These are phyloP conservation scores for Urochloa ruziziensis DNA, from an alignment of 176 grass and related monocot genomes.

Conservation along the genomic window DNA sequence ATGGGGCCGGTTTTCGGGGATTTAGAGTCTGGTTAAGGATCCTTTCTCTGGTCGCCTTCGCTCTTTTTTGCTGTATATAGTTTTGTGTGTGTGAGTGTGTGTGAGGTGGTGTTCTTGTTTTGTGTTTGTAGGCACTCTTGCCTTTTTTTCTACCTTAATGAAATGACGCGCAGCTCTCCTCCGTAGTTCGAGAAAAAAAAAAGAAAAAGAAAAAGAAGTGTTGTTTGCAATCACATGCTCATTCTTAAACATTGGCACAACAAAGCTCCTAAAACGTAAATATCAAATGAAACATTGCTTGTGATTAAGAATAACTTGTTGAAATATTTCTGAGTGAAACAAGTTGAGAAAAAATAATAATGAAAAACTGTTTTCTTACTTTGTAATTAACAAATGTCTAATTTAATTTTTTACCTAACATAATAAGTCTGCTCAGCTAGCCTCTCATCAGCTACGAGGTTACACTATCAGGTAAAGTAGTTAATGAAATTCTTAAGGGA, in stretches of 20 bases:
- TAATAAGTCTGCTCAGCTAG: background rate
- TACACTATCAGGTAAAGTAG: conserved; percentile 9
- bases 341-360: background rate
- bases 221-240: background rate
- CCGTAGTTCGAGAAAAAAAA: no score
- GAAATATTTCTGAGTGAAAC: background rate
- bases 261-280: background rate
- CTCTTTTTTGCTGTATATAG: no score
- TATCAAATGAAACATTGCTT: background rate
- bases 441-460: background rate
- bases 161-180: no score
- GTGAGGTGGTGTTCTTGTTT: no score
- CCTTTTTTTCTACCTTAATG: no score
- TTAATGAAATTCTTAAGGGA: background rate
- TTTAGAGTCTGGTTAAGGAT: no score
- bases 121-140: no score
- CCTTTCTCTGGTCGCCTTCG: no score
- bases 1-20: no score
- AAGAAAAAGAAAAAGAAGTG: no score
- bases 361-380: background rate
- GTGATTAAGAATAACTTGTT: background rate
- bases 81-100: no score
- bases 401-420: background rate
- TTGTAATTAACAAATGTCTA: conserved; percentile 5
- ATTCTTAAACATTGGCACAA: background rate